phyloP scores from a whole-genome alignment of 768 basidiomycete genomes.

The Phlebiopsis flavidoalba region DNA sequence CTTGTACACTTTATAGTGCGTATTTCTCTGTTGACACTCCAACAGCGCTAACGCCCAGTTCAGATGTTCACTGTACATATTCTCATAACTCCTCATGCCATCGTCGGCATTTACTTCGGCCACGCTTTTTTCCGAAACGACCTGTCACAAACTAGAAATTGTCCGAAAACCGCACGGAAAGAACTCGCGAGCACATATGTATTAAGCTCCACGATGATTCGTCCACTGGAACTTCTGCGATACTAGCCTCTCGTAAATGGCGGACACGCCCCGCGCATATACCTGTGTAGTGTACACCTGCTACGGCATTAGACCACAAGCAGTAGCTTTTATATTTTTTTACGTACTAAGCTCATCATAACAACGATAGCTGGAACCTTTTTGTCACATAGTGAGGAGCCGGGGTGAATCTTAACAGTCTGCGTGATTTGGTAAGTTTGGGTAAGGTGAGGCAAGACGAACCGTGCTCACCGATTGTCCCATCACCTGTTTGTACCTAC shows the following conservation, averaged over 20 bases:
- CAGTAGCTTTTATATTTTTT: not conserved
- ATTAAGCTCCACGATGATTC: conserved; percentile 3
- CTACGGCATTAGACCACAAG: not conserved
- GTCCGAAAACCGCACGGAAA: not conserved
- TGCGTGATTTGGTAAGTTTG: conserved; percentile 14
- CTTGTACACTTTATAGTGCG: not conserved
- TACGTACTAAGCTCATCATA: conserved; percentile 88
- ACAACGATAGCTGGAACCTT: conserved; percentile 82
- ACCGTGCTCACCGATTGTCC: conserved; percentile 48
- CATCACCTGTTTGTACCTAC: conserved; percentile 79
- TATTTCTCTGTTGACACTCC: not conserved
- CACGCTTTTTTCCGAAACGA: not conserved
- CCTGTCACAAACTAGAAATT: not conserved
- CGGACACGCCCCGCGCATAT: conserved; percentile 90
- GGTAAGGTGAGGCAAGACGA: not conserved
- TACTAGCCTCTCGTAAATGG: conserved; percentile 60
- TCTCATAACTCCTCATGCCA: not conserved
- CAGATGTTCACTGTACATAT: not conserved
- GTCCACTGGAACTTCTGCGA: conserved; percentile 26
- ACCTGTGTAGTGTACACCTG: conserved; percentile 79
- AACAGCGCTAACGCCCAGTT: not conserved
- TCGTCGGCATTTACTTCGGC: not conserved
- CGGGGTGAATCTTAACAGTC: conserved; percentile 89
- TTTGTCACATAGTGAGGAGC: conserved; percentile 76
- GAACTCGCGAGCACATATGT: not conserved